Percentiles rank a stretch among this genome's conserved stretches.
Conservation (phyloP, 2,329 filamentous ascomycete genomes). For the Neoascochyta sp. region DNA sequence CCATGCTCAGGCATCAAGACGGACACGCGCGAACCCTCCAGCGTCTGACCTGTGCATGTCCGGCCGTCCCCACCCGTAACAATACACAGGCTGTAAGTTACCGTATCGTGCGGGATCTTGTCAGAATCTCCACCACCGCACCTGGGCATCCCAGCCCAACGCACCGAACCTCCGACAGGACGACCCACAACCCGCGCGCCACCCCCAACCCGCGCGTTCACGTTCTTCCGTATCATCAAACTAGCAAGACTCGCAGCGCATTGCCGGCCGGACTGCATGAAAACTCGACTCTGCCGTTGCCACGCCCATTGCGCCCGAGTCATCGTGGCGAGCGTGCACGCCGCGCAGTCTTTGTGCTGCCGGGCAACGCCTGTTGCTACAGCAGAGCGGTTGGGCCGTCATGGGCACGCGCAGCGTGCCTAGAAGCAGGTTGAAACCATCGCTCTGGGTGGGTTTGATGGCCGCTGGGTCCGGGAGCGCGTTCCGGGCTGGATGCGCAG, state of each 20-base stretch:
- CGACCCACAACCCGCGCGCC: conserved; percentile 5
- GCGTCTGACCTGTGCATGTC: too few relatives aligned
- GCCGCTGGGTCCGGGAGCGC: neutral
- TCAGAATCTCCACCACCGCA: too few relatives aligned
- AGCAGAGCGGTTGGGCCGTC: neutral
- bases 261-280: conserved; percentile 1
- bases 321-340: too few relatives aligned
- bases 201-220: conserved; percentile 10
- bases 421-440: conserved; percentile 1
- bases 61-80: too few relatives aligned
- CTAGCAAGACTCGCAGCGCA: neutral
- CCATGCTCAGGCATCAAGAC: too few relatives aligned
- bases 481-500: conserved; percentile 1
- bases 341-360: too few relatives aligned
- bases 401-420: conserved; percentile 1
- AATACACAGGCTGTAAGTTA: too few relatives aligned
- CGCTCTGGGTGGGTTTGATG: too few relatives aligned
- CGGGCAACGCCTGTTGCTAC: neutral
- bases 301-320: too few relatives aligned
- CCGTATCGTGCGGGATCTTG: too few relatives aligned
- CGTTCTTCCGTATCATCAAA: conserved; percentile 1
- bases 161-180: conserved; percentile 1
- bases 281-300: neutral
- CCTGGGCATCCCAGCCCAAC: conserved; percentile 11
- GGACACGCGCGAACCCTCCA: too few relatives aligned